These are phyloP conservation scores for Chrysanthemum makinoi DNA, from an alignment of 129 eudicot species.

Conservation along the genomic window DNA sequence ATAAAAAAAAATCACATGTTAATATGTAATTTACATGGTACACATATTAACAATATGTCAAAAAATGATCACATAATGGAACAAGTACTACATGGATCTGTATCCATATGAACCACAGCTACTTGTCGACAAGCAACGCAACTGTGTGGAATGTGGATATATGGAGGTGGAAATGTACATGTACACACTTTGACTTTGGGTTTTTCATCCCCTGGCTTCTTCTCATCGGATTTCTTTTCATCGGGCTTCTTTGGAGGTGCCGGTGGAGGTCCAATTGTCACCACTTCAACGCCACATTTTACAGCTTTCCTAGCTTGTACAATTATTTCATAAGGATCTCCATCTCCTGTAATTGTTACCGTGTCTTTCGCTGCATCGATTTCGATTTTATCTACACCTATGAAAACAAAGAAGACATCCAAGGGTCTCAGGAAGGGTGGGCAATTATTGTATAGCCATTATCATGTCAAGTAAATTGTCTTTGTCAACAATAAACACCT, in stretches of 20 bases:
- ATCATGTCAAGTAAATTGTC: background rate
- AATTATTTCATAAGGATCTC: constrained; percentile 59
- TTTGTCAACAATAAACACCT: too few species aligned
- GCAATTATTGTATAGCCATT: background rate
- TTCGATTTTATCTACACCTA: constrained; percentile 72
- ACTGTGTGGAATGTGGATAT: background rate
- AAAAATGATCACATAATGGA: constrained; percentile 24
- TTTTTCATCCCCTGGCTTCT: constrained; percentile 27
- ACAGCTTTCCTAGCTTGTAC: constrained; percentile 41
- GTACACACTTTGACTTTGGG: background rate
- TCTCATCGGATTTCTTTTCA: constrained; percentile 19
- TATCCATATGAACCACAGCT: constrained; percentile 20
- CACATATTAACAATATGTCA: background rate
- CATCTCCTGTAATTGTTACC: constrained; percentile 54
- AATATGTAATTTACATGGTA: constrained; percentile 1
- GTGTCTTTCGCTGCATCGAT: constrained; percentile 55
- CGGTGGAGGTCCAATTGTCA: constrained; percentile 69
- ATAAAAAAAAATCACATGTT: background rate
- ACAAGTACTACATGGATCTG: constrained; percentile 27
- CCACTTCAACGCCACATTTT: constrained; percentile 41
- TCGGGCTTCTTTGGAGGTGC: constrained; percentile 42
- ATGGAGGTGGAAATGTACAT: background rate
- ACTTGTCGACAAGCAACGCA: constrained; percentile 11
- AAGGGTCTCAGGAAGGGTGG: background rate
- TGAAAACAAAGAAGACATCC: background rate